phyloP scores from a whole-genome alignment of 2,329 filamentous ascomycete species.

The Trichoderma semiorbis region DNA sequence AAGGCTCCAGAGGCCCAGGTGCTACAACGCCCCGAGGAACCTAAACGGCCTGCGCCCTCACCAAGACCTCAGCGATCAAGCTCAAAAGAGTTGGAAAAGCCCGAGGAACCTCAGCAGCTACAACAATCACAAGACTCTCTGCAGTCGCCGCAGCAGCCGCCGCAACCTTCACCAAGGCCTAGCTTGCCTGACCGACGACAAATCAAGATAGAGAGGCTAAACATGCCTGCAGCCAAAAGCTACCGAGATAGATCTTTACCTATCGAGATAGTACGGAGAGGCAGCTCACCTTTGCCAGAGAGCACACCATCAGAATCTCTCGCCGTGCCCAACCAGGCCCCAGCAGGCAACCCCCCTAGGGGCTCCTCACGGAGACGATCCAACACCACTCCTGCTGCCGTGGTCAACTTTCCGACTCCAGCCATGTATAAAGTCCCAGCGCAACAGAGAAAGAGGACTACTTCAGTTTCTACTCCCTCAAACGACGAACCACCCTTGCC shows the following conservation, averaged over 20 bases:
- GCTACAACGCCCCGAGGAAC: background rate
- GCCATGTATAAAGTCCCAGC: background rate
- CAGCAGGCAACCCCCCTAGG: slow-evolving; percentile 26
- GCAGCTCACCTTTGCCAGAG: slow-evolving; percentile 46
- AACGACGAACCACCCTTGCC: background rate
- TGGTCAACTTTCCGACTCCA: slow-evolving; percentile 19
- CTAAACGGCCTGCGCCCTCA: background rate
- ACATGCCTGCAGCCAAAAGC: slow-evolving; percentile 30
- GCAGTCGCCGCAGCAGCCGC: background rate
- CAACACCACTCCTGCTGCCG: slow-evolving; percentile 51
- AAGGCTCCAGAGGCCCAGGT: background rate
- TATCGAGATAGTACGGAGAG: slow-evolving; percentile 36
- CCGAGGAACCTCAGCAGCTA: background rate
- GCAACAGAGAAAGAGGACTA: background rate
- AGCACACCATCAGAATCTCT: slow-evolving; percentile 44
- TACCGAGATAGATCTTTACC: slow-evolving; percentile 34
- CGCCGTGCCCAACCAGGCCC: slow-evolving; percentile 37
- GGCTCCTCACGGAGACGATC: slow-evolving; percentile 46
- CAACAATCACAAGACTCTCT: background rate
- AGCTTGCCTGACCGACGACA: slow-evolving; percentile 54
- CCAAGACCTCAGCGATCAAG: background rate
- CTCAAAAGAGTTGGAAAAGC: background rate
- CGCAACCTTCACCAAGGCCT: background rate
- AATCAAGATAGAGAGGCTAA: slow-evolving; percentile 56
- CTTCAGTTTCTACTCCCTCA: slow-evolving; percentile 11